Conservation (phyloP, 1,139 yeast species). For the Taphrina pruni region DNA sequence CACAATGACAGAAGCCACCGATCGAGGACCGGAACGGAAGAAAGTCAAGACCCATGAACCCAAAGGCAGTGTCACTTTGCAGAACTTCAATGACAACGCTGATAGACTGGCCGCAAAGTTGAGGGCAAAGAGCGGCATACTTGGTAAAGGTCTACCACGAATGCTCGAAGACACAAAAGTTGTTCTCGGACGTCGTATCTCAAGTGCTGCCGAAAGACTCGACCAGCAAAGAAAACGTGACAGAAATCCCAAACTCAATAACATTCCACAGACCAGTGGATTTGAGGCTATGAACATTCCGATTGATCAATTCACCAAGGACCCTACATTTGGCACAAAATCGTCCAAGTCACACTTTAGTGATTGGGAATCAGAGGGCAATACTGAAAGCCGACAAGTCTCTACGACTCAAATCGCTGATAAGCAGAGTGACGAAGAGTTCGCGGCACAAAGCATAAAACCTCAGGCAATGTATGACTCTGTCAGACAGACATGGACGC, state of each 20-base stretch:
- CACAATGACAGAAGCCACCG: conserved; percentile 34
- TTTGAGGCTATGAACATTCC: conserved; percentile 38
- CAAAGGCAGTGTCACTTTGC: conserved; percentile 43
- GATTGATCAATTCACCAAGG: conserved; percentile 20
- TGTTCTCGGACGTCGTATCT: conserved; percentile 14
- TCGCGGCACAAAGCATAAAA: conserved; percentile 7
- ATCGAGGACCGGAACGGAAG: conserved; percentile 34
- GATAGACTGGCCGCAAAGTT: conserved; percentile 43
- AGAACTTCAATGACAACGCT: conserved; percentile 42
- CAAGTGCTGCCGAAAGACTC: conserved; percentile 34
- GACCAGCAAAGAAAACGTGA: conserved; percentile 35
- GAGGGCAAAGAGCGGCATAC: conserved; percentile 38
- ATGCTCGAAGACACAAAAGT: conserved; percentile 40
- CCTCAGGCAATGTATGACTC: conserved; percentile 27
- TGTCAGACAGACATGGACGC: conserved; percentile 24
- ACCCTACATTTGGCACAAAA: conserved; percentile 21
- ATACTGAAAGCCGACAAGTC: conserved; percentile 28
- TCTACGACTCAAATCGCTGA: not conserved
- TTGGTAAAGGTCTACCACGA: conserved; percentile 40
- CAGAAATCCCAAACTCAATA: not conserved
- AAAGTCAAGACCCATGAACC: conserved; percentile 38
- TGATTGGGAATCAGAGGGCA: conserved; percentile 30
- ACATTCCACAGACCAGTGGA: conserved; percentile 27
- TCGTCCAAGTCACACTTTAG: conserved; percentile 35
- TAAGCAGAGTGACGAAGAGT: not conserved